These are phyloP conservation scores for Leptographium flavum DNA, from an alignment of 2,329 filamentous ascomycete species.

Conservation along the genomic window DNA sequence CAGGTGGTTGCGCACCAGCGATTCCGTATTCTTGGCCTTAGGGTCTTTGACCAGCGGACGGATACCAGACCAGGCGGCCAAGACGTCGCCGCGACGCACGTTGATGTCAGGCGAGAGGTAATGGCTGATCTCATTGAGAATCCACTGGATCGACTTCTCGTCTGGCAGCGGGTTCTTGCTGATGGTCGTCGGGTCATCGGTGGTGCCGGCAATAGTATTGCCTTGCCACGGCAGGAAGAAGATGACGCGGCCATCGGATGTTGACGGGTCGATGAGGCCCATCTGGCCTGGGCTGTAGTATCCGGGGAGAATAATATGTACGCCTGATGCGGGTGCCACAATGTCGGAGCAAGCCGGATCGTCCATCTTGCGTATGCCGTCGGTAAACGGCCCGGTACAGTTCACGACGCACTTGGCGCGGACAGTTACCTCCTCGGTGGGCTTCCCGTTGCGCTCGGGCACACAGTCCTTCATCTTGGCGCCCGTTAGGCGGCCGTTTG, in stretches of 20 bases:
- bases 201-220: conserved; percentile 74
- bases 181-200: conserved; percentile 58
- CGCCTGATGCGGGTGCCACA: conserved; percentile 66
- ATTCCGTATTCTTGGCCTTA: conserved; percentile 68
- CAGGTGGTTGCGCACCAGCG: conserved; percentile 69
- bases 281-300: conserved; percentile 68
- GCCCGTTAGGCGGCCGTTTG: conserved; percentile 52
- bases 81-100: conserved; percentile 59
- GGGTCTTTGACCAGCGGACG: conserved; percentile 70
- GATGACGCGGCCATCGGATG: conserved; percentile 74
- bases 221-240: conserved; percentile 83
- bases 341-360: conserved; percentile 55
- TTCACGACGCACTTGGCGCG: conserved; percentile 72
- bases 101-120: conserved; percentile 64
- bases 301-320: conserved; percentile 70
- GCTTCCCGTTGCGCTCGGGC: conserved; percentile 39
- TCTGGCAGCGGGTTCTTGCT: conserved; percentile 55
- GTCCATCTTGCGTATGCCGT: conserved; percentile 69
- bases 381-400: conserved; percentile 70
- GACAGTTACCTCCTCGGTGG: conserved; percentile 47
- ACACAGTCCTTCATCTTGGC: conserved; percentile 52
- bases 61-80: conserved; percentile 67
- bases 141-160: conserved; percentile 70
- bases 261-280: conserved; percentile 68
- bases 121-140: conserved; percentile 62